Evolutionary conservation across 2,329 filamentous ascomycete genomes (phyloP), one percentile per base, ranked within the genome.

Genomic region (Verticillium tricorpus): DNA sequence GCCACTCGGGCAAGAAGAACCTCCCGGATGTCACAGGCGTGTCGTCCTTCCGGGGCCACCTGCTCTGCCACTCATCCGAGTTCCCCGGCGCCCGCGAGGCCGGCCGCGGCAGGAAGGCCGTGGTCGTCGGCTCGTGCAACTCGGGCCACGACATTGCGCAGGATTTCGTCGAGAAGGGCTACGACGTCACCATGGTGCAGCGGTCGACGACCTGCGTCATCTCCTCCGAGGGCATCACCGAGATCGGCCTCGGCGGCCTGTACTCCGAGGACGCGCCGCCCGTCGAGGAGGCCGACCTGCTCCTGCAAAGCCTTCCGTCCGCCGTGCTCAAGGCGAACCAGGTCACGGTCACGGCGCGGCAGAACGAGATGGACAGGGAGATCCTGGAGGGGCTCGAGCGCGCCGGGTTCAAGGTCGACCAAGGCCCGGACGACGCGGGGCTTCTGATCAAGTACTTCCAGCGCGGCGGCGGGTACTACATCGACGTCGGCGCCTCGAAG

Each of bases 111-210:
- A 88, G 85, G 70, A 88, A 84, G 65, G 88, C 85, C 0, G 74
- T 90, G 1, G 83, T 92, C 0, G 79, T 91, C 0, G 89, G 89
- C 1, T 86, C 84, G 1, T 89, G 88, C 73, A 91, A 90, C 72
- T 89, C 86, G 0, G 86, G 80, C 7, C 86, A 89, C 65, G 89
- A 91, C 65, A 90, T 91, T 61, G 84, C 86, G 0, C 87, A 90
- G 61, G 86, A 90, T 64, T 90, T 82, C 67, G 80, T 83, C 39
- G 86, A 90, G 67, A 85, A 86, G 57, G 89, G 89, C 0, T 88
- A 87, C 65, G 77, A 85, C 5, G 83, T 91, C 1, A 91, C 89
- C 0, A 87, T 92, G 72, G 81, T 92, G 0, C 89, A 92, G 73
- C 82, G 89, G 6, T 86, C 84, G 1, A 84, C 81, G 5, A 91